A percentile compares a stretch with the other conserved stretches of the same genome.
Conservation (phyloP, 257 asterid genomes). For the Capsicum baccatum region DNA sequence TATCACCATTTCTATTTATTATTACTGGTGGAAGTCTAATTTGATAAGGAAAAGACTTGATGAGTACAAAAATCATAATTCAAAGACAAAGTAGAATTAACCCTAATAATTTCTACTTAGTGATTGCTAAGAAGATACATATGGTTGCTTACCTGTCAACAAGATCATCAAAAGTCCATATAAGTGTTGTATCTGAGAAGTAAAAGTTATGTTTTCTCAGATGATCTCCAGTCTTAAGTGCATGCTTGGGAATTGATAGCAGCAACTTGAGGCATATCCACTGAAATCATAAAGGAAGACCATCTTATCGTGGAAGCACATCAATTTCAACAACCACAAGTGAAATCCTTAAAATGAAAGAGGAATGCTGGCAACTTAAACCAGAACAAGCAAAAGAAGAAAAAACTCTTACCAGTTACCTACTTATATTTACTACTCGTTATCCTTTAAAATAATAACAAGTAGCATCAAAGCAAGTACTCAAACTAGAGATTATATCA, state of each 20-base stretch:
- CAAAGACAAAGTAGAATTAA: not conserved
- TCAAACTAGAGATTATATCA: not conserved
- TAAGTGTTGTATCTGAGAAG: slow-evolving; percentile 57
- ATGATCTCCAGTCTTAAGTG: slow-evolving; percentile 50
- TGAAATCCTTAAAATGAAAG: not conserved
- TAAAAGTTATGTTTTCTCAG: slow-evolving; percentile 38
- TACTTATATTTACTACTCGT: too few relatives aligned
- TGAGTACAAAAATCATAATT: not conserved
- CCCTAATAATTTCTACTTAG: slow-evolving; percentile 1
- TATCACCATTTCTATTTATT: not conserved
- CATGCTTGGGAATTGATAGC: slow-evolving; percentile 61
- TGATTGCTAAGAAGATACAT: slow-evolving; percentile 21
- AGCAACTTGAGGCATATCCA: slow-evolving; percentile 87
- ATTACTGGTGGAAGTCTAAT: too few relatives aligned
- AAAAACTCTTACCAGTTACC: not conserved
- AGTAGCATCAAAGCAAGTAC: slow-evolving; percentile 6
- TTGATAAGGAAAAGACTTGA: too few relatives aligned
- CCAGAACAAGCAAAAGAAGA: slow-evolving; percentile 24
- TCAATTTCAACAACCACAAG: slow-evolving; percentile 22
- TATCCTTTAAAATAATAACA: not conserved
- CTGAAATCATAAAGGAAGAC: slow-evolving; percentile 46
- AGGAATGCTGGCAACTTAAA: not conserved
- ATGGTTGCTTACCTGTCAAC: slow-evolving; percentile 62
- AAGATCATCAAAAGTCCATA: slow-evolving; percentile 67
- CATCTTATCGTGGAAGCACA: slow-evolving; percentile 29